These are phyloP conservation scores for Kodamaea suecica DNA, from an alignment of 1,139 yeast genomes.

Conservation along the genomic window DNA sequence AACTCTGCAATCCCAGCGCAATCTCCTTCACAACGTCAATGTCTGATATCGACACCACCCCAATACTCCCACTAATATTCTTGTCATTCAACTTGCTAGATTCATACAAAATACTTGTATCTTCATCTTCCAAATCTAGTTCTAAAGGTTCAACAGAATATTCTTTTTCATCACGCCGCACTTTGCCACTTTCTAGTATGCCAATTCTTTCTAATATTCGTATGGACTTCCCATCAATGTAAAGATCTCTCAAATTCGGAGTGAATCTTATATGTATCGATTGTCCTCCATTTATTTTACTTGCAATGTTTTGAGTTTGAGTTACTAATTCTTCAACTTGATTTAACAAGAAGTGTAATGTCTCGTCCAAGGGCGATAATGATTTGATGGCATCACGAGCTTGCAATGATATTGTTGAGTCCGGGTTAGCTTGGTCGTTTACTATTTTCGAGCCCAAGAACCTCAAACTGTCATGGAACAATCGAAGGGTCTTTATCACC, in stretches of 20 bases:
- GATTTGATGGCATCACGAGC: constrained; percentile 32
- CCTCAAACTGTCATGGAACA: constrained; percentile 30
- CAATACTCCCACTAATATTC: constrained; percentile 1
- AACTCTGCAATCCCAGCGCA: constrained; percentile 4
- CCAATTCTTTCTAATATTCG: constrained; percentile 17
- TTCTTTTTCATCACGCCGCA: neutral
- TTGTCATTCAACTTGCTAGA: neutral
- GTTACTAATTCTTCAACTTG: constrained; percentile 41
- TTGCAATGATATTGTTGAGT: constrained; percentile 17
- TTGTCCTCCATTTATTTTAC: constrained; percentile 23
- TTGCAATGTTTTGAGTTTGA: constrained; percentile 35
- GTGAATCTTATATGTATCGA: constrained; percentile 10
- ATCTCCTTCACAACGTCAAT: constrained; percentile 8
- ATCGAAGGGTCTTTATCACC: constrained; percentile 29
- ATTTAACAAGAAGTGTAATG: constrained; percentile 42
- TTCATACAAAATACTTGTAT: neutral
- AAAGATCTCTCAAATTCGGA: constrained; percentile 19
- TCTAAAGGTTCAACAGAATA: neutral
- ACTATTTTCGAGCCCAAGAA: constrained; percentile 19
- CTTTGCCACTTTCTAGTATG: constrained; percentile 1
- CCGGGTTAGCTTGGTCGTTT: neutral
- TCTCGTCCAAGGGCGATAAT: constrained; percentile 54
- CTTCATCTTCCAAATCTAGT: constrained; percentile 2
- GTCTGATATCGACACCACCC: constrained; percentile 8
- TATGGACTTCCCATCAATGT: constrained; percentile 19